Evolutionary conservation across 306 rosid genomes (phyloP).

Genomic region (Rosa persica): DNA sequence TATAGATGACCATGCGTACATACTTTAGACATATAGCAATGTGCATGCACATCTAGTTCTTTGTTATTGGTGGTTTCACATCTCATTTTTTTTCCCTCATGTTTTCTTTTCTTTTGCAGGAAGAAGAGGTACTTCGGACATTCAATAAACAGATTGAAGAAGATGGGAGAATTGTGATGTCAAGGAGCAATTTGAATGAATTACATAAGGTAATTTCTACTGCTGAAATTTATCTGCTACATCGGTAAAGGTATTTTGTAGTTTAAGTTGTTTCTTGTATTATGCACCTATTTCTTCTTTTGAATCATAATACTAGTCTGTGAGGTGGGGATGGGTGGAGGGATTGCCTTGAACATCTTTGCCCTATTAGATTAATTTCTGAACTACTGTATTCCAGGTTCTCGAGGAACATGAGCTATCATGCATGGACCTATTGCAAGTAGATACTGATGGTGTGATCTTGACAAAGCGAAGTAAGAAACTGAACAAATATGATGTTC

Average conservation of each 20-base stretch:
- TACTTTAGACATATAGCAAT: not conserved
- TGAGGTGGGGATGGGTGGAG: not conserved
- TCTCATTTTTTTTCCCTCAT: not conserved
- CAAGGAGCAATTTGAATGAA: constrained; percentile 85
- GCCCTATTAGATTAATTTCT: constrained; percentile 23
- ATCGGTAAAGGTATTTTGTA: not conserved
- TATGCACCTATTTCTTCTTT: not conserved
- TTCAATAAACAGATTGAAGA: constrained; percentile 93
- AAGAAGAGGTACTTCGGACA: constrained; percentile 67
- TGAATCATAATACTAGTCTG: not conserved
- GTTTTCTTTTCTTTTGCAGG: constrained; percentile 50
- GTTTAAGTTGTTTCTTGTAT: not conserved
- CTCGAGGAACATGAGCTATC: constrained; percentile 83
- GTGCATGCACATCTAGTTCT: not conserved
- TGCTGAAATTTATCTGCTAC: constrained; percentile 14
- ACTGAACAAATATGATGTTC: not conserved
- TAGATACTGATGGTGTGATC: constrained; percentile 64
- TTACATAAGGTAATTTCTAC: constrained; percentile 58
- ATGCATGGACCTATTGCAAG: constrained; percentile 66
- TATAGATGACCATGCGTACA: not conserved
- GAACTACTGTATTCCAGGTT: constrained; percentile 56
- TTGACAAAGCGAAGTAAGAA: constrained; percentile 81
- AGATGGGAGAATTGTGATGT: constrained; percentile 76
- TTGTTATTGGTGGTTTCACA: not conserved
- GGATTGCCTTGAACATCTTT: constrained; percentile 2